Conservation (phyloP, 306 rosid genomes). For the Malus asiatica region DNA sequence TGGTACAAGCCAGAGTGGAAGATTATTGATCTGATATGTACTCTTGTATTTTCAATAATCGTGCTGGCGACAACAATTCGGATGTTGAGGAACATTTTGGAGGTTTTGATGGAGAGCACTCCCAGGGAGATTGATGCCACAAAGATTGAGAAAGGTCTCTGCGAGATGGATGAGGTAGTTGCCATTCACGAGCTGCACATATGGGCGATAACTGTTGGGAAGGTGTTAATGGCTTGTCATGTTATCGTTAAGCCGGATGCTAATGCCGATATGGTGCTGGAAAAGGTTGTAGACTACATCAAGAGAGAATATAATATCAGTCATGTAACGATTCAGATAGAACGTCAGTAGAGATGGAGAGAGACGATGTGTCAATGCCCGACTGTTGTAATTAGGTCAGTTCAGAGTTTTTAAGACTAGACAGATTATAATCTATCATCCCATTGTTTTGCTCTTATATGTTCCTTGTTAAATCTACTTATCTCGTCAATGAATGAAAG, state of each 20-base stretch:
- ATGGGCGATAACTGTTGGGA: slow-evolving; percentile 46
- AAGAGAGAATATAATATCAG: slow-evolving; percentile 38
- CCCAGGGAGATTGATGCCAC: slow-evolving; percentile 54
- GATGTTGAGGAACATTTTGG: slow-evolving; percentile 50
- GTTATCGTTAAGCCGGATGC: slow-evolving; percentile 42
- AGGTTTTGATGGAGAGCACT: slow-evolving; percentile 56
- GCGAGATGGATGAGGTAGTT: slow-evolving; percentile 51
- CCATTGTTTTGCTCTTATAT: not conserved
- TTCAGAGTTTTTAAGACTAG: not conserved
- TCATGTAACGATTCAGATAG: slow-evolving; percentile 49
- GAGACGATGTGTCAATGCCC: not conserved
- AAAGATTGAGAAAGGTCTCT: slow-evolving; percentile 46
- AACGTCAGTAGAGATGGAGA: slow-evolving; percentile 34
- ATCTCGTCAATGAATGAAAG: not conserved
- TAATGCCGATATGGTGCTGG: slow-evolving; percentile 36
- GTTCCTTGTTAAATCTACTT: not conserved
- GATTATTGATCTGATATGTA: slow-evolving; percentile 41
- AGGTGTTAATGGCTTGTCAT: slow-evolving; percentile 43
- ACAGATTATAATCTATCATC: not conserved
- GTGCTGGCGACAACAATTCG: slow-evolving; percentile 41
- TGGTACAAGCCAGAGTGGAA: slow-evolving; percentile 49
- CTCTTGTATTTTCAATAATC: slow-evolving; percentile 34
- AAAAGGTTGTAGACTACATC: slow-evolving; percentile 36
- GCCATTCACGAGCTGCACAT: slow-evolving; percentile 41
- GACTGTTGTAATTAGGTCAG: not conserved